A percentile compares a stretch with the other conserved stretches of the same genome.
These are phyloP conservation scores for Kondoa subrosea DNA, from an alignment of 768 basidiomycete genomes.

Conservation along the genomic window DNA sequence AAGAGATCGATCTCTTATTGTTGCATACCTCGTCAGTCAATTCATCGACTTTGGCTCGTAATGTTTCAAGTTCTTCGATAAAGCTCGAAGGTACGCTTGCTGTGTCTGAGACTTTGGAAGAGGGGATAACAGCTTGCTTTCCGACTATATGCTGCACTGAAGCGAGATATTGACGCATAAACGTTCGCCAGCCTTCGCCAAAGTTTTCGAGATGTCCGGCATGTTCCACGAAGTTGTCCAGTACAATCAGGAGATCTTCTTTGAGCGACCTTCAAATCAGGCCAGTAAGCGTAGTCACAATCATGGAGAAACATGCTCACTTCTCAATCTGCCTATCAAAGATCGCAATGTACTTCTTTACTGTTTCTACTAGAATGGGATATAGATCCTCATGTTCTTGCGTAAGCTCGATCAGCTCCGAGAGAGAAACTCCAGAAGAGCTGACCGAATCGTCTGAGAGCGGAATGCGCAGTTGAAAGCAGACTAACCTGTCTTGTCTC, in stretches of 20 bases:
- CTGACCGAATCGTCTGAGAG: constrained; percentile 33
- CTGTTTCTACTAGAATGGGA: constrained; percentile 45
- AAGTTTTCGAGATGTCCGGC: constrained; percentile 46
- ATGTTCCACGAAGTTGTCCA: constrained; percentile 52
- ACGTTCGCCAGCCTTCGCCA: constrained; percentile 48
- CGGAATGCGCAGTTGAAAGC: neutral
- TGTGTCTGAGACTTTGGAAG: constrained; percentile 35
- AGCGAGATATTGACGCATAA: constrained; percentile 45
- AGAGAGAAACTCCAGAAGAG: constrained; percentile 30
- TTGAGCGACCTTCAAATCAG: constrained; percentile 37
- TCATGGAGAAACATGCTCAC: constrained; percentile 37
- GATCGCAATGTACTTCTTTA: constrained; percentile 44
- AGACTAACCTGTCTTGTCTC: neutral
- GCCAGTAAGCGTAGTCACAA: constrained; percentile 1
- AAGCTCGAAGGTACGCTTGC: constrained; percentile 32
- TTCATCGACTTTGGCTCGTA: constrained; percentile 47
- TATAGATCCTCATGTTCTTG: constrained; percentile 49
- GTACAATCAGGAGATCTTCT: constrained; percentile 42
- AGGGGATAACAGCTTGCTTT: constrained; percentile 43
- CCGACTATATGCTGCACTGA: constrained; percentile 55
- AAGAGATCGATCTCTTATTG: neutral
- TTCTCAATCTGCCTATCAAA: constrained; percentile 45
- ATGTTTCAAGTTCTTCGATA: constrained; percentile 46
- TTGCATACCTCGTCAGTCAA: constrained; percentile 48
- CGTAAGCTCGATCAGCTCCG: constrained; percentile 47